phyloP scores from a whole-genome alignment of 2,329 filamentous ascomycete genomes.

The Graphilbum ipis-grandicollis region DNA sequence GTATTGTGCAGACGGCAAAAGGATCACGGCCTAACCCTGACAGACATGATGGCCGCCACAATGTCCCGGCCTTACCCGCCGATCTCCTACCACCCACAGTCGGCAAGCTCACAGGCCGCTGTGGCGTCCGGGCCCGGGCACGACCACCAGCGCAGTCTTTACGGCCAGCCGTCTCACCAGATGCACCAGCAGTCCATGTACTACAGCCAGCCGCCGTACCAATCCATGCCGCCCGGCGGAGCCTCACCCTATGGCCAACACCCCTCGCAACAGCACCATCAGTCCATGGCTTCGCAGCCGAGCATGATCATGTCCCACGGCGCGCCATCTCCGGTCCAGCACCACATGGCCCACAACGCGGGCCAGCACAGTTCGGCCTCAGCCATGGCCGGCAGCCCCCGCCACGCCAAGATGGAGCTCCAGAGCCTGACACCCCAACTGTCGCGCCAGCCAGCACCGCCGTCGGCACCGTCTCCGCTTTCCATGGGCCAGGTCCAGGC shows the following conservation, averaged over 20 bases:
- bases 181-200: slow-evolving; percentile 73
- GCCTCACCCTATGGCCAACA: slow-evolving; percentile 46
- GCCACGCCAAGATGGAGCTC: slow-evolving; percentile 44
- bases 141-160: slow-evolving; percentile 78
- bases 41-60: slow-evolving; percentile 50
- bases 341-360: slow-evolving; percentile 41
- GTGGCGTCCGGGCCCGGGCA: slow-evolving; percentile 79
- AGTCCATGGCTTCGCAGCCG: slow-evolving; percentile 45
- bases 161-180: slow-evolving; percentile 62
- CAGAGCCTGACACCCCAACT: slow-evolving; percentile 41
- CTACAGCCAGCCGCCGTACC: slow-evolving; percentile 44
- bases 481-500: slow-evolving; percentile 9
- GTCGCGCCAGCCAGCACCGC: slow-evolving; percentile 32
- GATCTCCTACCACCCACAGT: slow-evolving; percentile 81
- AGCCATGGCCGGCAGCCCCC: slow-evolving; percentile 42
- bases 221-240: slow-evolving; percentile 43
- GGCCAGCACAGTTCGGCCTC: slow-evolving; percentile 37
- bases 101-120: slow-evolving; percentile 86
- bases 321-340: slow-evolving; percentile 25
- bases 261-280: slow-evolving; percentile 30
- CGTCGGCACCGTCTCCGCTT: slow-evolving; percentile 7
- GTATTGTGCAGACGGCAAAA: too few relatives aligned
- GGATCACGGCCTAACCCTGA: slow-evolving; percentile 12
- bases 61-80: slow-evolving; percentile 68
- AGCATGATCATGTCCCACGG: slow-evolving; percentile 50